Conservation (phyloP, 192 early-diverging fungal species). For the Radiomyces spectabilis region DNA sequence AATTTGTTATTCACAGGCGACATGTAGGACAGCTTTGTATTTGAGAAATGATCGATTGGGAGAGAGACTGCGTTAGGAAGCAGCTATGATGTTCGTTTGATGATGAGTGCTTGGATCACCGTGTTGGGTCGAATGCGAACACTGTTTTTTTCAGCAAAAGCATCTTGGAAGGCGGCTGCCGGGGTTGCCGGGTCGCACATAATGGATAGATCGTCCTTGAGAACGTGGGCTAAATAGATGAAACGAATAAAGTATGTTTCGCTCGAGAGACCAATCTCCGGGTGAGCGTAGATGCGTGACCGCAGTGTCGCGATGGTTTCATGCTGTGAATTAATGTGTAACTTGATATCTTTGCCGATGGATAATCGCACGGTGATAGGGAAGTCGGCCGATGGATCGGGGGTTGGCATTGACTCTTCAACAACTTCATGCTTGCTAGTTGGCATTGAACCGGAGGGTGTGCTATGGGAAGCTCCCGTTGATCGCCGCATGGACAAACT, state of each 20-base stretch:
- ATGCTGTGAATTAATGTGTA: background rate
- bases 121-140: no score
- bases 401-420: background rate
- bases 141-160: no score
- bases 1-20: no score
- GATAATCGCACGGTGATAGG: slow-evolving; percentile 28
- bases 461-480: background rate
- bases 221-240: slow-evolving; percentile 38
- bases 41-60: no score
- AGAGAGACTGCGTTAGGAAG: no score
- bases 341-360: slow-evolving; percentile 14
- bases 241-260: slow-evolving; percentile 28
- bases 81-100: no score
- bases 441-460: background rate
- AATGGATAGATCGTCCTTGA: slow-evolving; percentile 15
- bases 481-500: background rate
- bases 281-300: slow-evolving; percentile 8
- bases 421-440: background rate
- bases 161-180: no score
- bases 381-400: background rate
- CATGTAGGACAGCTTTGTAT: no score
- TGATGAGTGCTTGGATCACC: no score
- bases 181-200: no score
- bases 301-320: slow-evolving; percentile 22
- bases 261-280: slow-evolving; percentile 1